These are phyloP conservation scores for Boletellus sp. DNA, from an alignment of 768 basidiomycete species.

Conservation along the genomic window DNA sequence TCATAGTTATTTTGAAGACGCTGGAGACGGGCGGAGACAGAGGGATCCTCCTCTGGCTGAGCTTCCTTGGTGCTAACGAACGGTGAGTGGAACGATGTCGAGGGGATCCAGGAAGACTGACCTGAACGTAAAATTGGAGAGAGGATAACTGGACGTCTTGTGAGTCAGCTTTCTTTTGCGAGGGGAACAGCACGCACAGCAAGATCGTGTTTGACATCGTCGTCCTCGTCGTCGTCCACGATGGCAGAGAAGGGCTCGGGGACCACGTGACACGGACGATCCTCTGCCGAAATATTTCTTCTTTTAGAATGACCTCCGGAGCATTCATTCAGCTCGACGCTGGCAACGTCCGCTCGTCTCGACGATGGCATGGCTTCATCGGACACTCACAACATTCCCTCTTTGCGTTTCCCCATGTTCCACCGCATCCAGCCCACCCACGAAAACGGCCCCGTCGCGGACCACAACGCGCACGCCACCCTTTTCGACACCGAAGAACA, in stretches of 20 bases:
- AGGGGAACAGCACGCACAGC: conserved; percentile 33
- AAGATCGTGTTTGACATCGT: conserved; percentile 53
- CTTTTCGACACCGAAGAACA: background rate
- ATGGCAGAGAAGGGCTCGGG: conserved; percentile 5
- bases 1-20: conserved; percentile 96
- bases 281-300: conserved; percentile 5
- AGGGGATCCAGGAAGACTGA: conserved; percentile 22
- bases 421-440: background rate
- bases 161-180: background rate
- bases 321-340: background rate
- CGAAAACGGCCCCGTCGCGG: background rate
- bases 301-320: background rate
- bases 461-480: background rate
- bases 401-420: conserved; percentile 12
- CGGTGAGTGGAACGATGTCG: conserved; percentile 9
- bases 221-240: conserved; percentile 18
- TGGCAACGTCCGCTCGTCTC: background rate
- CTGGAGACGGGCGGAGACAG: conserved; percentile 90
- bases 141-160: conserved; percentile 55
- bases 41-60: conserved; percentile 96
- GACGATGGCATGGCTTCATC: background rate
- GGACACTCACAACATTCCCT: background rate
- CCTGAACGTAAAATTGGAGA: conserved; percentile 94
- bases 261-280: conserved; percentile 14
- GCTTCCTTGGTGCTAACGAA: conserved; percentile 82